Evolutionary conservation across 1,139 yeast genomes (phyloP), one percentile per base, ranked within the genome.

Genomic region (Candida sp.): DNA sequence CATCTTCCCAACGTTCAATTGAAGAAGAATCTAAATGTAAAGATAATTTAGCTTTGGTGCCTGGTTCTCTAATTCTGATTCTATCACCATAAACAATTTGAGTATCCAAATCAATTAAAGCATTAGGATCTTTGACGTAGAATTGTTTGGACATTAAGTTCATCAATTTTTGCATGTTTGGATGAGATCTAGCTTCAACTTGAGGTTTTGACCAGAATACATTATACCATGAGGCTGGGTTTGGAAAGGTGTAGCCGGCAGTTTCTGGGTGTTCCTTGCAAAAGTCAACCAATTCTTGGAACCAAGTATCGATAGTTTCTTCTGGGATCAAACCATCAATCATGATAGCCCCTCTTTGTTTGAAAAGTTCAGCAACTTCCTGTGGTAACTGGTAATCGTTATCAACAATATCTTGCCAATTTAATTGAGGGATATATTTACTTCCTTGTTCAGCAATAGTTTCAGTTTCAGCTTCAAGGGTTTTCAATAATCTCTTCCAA

Each of bases 1-100:
- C 53, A 33, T 55, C 59, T 49, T 55, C 59, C 59, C 59, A 55
- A 45, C 80, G 57, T 51, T 75, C 80, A 39, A 75, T 59, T 0
- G 77, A 67, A 8, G 78, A 73, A 9, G 75, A 66, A 48, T 76
- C 81, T 7, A 66, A 56, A 46, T 75, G 80, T 15, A 70, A 64
- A n/a, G 68, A 68, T 34, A 73, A 62, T 5, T 72, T 49, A 22
- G 61, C 58, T 8, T 49, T 48, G 15, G 61, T 61, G 2, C 79
- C 79, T 3, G 79, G 75, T 8, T 61, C 60, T 41, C 80, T 57
- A 41, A 75, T 68, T 48, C 80, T 58, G 45, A 70, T 53, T 41
- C 70, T 52, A 49, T 66, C 74, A 5, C 72, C 72, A 46, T 70
- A 70, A n/a, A 63, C 63, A 21, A 70, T 52, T 38, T 66, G 63